Evolutionary conservation across 208 protist species (phyloP).

Genomic region (Polymyxa betae): DNA sequence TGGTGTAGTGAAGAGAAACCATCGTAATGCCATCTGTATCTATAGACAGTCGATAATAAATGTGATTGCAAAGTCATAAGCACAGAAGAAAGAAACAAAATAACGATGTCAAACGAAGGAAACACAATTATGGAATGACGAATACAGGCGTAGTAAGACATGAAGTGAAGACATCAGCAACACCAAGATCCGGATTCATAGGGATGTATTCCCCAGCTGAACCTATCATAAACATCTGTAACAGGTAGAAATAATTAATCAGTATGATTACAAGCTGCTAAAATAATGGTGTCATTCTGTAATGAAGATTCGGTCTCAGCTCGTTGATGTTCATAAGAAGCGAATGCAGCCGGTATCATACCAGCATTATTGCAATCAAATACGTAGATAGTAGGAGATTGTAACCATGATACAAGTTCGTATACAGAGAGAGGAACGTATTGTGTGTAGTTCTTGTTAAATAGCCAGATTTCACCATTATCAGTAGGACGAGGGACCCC

Average conservation of each 20-base stretch:
- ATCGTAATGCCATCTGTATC: slow-evolving; percentile 90
- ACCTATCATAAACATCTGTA: not conserved
- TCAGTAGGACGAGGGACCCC: slow-evolving; percentile 94
- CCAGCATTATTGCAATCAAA: slow-evolving; percentile 94
- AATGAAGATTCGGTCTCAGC: not conserved
- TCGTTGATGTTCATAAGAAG: slow-evolving; percentile 8
- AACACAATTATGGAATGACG: not conserved
- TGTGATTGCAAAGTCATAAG: no score
- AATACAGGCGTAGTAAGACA: slow-evolving; percentile 94
- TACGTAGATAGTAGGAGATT: slow-evolving; percentile 92
- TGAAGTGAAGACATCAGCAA: slow-evolving; percentile 94
- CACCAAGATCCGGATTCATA: slow-evolving; percentile 91
- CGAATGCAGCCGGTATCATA: slow-evolving; percentile 67
- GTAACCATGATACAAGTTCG: slow-evolving; percentile 88
- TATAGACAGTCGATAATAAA: not conserved
- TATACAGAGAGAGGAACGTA: slow-evolving; percentile 96
- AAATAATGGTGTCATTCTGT: not conserved
- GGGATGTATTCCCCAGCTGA: slow-evolving; percentile 88
- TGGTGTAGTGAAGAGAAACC: slow-evolving; percentile 74
- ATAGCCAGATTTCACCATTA: slow-evolving; percentile 97
- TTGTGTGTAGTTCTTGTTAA: slow-evolving; percentile 94
- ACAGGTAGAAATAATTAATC: slow-evolving; percentile 3
- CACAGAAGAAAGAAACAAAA: no score
- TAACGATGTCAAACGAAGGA: no score
- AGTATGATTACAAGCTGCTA: not conserved